Conservation (phyloP, 202 grass and related monocot species). For the Setaria italica region DNA sequence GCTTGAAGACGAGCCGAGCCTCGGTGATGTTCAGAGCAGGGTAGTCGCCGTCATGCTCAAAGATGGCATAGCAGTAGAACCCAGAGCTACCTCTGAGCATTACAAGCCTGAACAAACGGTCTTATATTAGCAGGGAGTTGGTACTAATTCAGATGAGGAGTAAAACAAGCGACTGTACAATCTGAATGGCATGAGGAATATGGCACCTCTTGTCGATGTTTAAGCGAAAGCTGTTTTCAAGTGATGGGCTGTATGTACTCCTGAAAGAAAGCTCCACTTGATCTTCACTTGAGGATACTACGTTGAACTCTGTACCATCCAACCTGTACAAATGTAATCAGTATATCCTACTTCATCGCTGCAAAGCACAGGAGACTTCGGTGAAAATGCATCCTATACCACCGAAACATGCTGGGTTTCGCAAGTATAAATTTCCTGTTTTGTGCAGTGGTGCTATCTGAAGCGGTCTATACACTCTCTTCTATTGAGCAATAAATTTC, state of each 20-base stretch:
- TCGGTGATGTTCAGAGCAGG: constrained; percentile 53
- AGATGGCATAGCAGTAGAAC: constrained; percentile 78
- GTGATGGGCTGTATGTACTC: constrained; percentile 51
- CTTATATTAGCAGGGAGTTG: background rate
- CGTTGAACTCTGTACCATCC: constrained; percentile 49
- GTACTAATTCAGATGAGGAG: background rate
- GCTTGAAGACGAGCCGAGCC: constrained; percentile 75
- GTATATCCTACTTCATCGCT: background rate
- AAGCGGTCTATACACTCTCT: too few species aligned
- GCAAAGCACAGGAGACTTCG: too few species aligned
- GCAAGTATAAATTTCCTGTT: too few species aligned
- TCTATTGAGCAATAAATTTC: too few species aligned
- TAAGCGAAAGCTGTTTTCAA: constrained; percentile 9
- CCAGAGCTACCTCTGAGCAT: constrained; percentile 73
- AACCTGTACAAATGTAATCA: background rate
- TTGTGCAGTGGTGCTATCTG: too few species aligned
- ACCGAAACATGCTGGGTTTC: background rate
- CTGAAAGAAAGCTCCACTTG: constrained; percentile 70
- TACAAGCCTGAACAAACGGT: constrained; percentile 47
- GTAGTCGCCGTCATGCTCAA: constrained; percentile 53
- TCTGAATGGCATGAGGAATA: background rate
- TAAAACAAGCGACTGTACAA: background rate
- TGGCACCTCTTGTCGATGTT: constrained; percentile 56
- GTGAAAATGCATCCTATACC: background rate
- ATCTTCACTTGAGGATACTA: constrained; percentile 44